A percentile compares a stretch with the other conserved stretches of the same genome.
phyloP scores from a whole-genome alignment of 805 yeast genomes.

The Starmerella lactis-condensi region DNA sequence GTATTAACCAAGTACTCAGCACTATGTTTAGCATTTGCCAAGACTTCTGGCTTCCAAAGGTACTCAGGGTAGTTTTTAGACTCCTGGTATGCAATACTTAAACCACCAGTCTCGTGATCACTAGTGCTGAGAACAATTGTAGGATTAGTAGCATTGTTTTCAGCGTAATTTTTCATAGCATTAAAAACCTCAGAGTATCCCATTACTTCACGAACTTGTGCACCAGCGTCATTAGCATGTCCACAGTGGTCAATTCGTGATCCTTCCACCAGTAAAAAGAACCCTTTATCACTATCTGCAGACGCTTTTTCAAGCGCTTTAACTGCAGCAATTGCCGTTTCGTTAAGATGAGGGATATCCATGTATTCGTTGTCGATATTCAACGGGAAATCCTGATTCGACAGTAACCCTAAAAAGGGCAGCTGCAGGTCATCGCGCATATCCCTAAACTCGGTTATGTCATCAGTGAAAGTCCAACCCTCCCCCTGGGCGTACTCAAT shows the following conservation, averaged over 20 bases:
- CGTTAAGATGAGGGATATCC: slow-evolving; percentile 53
- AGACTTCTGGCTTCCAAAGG: slow-evolving; percentile 67
- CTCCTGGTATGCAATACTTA: slow-evolving; percentile 70
- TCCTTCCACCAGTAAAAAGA: slow-evolving; percentile 75
- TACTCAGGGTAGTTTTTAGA: slow-evolving; percentile 60
- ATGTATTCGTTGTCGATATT: slow-evolving; percentile 53
- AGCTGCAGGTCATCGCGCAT: slow-evolving; percentile 40
- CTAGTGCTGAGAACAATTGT: slow-evolving; percentile 67
- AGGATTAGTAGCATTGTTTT: slow-evolving; percentile 42
- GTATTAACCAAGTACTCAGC: slow-evolving; percentile 48
- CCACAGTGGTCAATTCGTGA: slow-evolving; percentile 93
- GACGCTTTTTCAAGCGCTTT: slow-evolving; percentile 50
- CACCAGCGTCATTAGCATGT: slow-evolving; percentile 83
- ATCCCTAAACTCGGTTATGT: slow-evolving; percentile 40
- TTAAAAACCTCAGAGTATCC: slow-evolving; percentile 71
- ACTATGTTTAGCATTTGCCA: slow-evolving; percentile 51
- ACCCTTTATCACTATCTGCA: slow-evolving; percentile 57
- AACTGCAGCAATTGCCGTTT: slow-evolving; percentile 58
- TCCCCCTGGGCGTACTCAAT: slow-evolving; percentile 39
- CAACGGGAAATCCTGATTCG: slow-evolving; percentile 63
- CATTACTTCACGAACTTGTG: slow-evolving; percentile 77
- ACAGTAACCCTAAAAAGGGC: slow-evolving; percentile 62
- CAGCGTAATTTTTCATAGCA: slow-evolving; percentile 54
- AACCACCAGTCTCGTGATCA: slow-evolving; percentile 93
- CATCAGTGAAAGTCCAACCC: slow-evolving; percentile 51